Base-by-base conservation (phyloP, 345 rosid species). In the Rhodamnia argentea region DNA sequence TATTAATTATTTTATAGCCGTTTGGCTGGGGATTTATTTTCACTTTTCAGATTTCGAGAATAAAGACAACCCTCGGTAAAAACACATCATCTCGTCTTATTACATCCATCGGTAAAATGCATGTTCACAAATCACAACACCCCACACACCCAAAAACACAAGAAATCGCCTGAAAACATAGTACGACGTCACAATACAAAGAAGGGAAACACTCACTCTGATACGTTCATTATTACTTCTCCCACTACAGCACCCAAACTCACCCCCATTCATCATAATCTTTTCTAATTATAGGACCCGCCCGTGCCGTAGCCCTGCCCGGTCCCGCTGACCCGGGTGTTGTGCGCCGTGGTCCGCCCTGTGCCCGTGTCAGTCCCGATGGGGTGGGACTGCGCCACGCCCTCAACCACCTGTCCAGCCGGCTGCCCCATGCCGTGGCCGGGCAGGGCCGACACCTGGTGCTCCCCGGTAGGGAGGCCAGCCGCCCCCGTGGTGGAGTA, bases 401-500 rank as follows among this genome's bases (percentile, higher is more conserved):
- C 85, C 53, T 83, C 74, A 2, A 53, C 84, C n/a, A 83, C 85
- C 85, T 32, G 37, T 52, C 44, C 29, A 0, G 55, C 52, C 3
- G 57, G 83, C 58, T 83, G 83, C 64, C 86, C 88, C 1, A 51
- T 74, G 51, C 82, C 83, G 4, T 57, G 84, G 20, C 85, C 42
- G 1, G 88, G 85, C 24, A 83, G 53, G 83, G 85, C 85, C 20
- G 84, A 84, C 84, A 82, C 62, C 70, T 85, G 85, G 83, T 64
- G 87, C 27, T 12, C 53, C 50, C 88, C 85, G 1, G 84, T 84
- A 0, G 85, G 76, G n/a, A n/a, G 84, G 32, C 83, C 83, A 2
- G 55, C 44, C 0, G 54, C 89, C 14, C 92, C 94, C 5, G 94
- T 87, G 11, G 93, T 60, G 5, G 94, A 85, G 84, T 90, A 87